Percentiles rank a stretch among this genome's conserved stretches.
phyloP scores from a whole-genome alignment of 78 protist species.

The Dictyostelium firmibasis region DNA sequence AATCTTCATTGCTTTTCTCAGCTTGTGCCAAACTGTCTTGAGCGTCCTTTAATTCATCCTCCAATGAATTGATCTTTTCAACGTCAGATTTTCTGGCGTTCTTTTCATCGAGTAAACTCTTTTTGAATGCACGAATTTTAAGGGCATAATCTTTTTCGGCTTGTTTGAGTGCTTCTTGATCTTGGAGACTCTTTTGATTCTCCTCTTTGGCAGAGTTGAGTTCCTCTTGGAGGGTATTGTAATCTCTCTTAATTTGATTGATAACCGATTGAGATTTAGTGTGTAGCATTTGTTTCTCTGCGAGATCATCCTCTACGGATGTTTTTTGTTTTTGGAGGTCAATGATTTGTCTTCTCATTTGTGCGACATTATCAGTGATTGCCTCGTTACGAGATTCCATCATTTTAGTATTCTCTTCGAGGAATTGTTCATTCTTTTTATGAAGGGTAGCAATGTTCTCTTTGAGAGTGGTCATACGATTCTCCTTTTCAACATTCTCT shows the following conservation, averaged over 20 bases:
- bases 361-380: slow-evolving; percentile 60
- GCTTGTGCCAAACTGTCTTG: slow-evolving; percentile 46
- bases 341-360: slow-evolving; percentile 55
- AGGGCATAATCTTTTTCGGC: slow-evolving; percentile 46
- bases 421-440: slow-evolving; percentile 67
- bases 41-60: slow-evolving; percentile 67
- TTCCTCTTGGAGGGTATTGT: slow-evolving; percentile 26
- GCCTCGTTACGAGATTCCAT: slow-evolving; percentile 75
- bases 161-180: slow-evolving; percentile 19
- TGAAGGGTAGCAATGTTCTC: slow-evolving; percentile 64
- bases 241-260: slow-evolving; percentile 38
- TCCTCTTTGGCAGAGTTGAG: slow-evolving; percentile 27
- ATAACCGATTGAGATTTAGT: slow-evolving; percentile 20
- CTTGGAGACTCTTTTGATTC: slow-evolving; percentile 4
- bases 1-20: slow-evolving; percentile 55
- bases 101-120: slow-evolving; percentile 46
- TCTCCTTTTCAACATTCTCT: slow-evolving; percentile 55
- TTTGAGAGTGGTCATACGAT: slow-evolving; percentile 21
- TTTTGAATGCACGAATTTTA: slow-evolving; percentile 46
- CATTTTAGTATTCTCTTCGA: slow-evolving; percentile 72
- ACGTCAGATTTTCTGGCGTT: slow-evolving; percentile 22
- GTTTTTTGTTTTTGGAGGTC: slow-evolving; percentile 61
- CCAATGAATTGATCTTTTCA: slow-evolving; percentile 43
- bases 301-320: slow-evolving; percentile 29
- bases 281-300: slow-evolving; percentile 41